phyloP scores from a whole-genome alignment of 192 early-diverging fungal genomes.

The Entomortierella lignicola region DNA sequence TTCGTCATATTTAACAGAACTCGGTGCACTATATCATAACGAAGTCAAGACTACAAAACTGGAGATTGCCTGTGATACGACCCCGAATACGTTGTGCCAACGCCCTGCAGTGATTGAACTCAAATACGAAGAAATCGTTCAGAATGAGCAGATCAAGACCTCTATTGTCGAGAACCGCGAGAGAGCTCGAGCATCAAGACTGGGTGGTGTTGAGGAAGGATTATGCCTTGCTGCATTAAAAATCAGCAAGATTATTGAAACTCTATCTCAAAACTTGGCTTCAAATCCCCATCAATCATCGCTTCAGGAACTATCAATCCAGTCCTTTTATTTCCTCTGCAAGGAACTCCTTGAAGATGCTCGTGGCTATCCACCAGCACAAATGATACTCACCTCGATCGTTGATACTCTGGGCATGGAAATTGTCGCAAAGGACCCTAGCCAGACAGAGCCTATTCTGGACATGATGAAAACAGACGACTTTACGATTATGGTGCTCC shows the following conservation, averaged over 20 bases:
- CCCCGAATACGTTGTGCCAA: slow-evolving; percentile 48
- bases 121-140: slow-evolving; percentile 43
- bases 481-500: slow-evolving; percentile 28
- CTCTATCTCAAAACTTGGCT: background rate
- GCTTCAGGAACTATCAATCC: slow-evolving; percentile 18
- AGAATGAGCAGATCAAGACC: slow-evolving; percentile 27
- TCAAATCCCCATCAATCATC: background rate
- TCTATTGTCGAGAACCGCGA: slow-evolving; percentile 51
- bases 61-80: slow-evolving; percentile 52
- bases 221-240: slow-evolving; percentile 36
- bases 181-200: slow-evolving; percentile 13
- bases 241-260: slow-evolving; percentile 7
- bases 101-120: slow-evolving; percentile 44
- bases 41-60: slow-evolving; percentile 33
- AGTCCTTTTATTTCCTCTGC: slow-evolving; percentile 34
- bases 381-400: slow-evolving; percentile 25
- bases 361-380: slow-evolving; percentile 25
- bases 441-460: slow-evolving; percentile 37
- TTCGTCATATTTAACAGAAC: slow-evolving; percentile 40
- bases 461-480: slow-evolving; percentile 48
- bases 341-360: slow-evolving; percentile 42
- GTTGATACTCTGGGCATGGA: slow-evolving; percentile 37
- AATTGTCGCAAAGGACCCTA: slow-evolving; percentile 37
- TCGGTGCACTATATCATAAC: slow-evolving; percentile 54
- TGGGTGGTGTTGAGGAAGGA: slow-evolving; percentile 37